Evolutionary conservation across 2,329 filamentous ascomycete species (phyloP).

Genomic region (Nakataea oryzae): DNA sequence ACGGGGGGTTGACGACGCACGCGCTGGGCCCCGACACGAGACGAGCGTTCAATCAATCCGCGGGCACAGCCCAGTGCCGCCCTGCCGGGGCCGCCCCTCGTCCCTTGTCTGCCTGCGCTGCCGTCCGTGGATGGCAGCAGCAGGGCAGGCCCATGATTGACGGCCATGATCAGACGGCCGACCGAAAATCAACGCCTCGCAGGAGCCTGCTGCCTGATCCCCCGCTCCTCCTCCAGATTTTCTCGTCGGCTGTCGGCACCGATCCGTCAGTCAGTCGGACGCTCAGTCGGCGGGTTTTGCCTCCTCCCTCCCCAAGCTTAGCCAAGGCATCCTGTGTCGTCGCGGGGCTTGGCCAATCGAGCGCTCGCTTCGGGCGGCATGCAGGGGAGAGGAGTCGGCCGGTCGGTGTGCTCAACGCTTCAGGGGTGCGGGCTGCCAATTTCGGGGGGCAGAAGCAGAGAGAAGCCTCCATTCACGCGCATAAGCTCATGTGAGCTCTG

Average conservation of each 20-base stretch:
- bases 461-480: too few relatives aligned
- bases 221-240: not conserved
- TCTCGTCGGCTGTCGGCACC: not conserved
- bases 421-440: not conserved
- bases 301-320: not conserved
- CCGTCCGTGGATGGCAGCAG: too few relatives aligned
- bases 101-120: too few relatives aligned
- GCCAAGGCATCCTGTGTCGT: too few relatives aligned
- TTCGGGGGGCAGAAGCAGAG: not conserved
- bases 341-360: too few relatives aligned
- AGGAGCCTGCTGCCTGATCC: not conserved
- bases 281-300: not conserved
- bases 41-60: too few relatives aligned
- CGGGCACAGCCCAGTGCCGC: too few relatives aligned
- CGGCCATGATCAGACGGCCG: not conserved
- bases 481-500: not conserved
- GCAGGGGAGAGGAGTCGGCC: not conserved
- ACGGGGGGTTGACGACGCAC: too few relatives aligned
- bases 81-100: too few relatives aligned
- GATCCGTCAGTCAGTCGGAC: not conserved
- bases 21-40: not conserved
- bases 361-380: not conserved
- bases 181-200: not conserved
- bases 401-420: too few relatives aligned
- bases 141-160: not conserved